Conservation (phyloP, 208 protist species). For the Acanthamoeba sp. region DNA sequence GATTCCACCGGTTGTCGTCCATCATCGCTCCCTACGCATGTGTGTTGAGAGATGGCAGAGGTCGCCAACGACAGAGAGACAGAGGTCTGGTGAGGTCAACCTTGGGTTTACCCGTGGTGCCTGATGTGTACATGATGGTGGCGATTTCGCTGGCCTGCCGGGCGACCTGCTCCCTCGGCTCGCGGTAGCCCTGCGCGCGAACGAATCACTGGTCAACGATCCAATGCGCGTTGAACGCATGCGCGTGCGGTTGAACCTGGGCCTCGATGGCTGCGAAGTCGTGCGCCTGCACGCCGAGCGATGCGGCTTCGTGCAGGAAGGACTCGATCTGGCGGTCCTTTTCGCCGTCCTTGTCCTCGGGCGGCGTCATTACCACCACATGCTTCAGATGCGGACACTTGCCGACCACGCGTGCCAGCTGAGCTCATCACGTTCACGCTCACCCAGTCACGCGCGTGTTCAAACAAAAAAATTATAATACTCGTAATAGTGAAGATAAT, state of each 20-base stretch:
- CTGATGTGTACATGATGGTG: slow-evolving; percentile 79
- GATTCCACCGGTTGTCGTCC: slow-evolving; percentile 10
- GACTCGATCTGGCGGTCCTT: background rate
- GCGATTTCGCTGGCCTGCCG: slow-evolving; percentile 24
- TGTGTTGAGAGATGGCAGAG: background rate
- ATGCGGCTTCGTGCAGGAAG: background rate
- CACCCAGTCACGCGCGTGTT: background rate
- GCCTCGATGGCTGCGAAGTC: background rate
- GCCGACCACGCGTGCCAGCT: background rate
- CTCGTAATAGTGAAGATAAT: too few relatives aligned
- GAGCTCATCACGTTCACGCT: too few relatives aligned
- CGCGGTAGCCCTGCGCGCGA: background rate
- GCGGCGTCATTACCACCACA: background rate
- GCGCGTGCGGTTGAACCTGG: too few relatives aligned
- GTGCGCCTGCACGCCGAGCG: background rate
- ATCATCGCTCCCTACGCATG: slow-evolving; percentile 9
- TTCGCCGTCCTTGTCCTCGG: background rate
- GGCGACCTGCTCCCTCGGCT: background rate
- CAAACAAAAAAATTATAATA: too few relatives aligned
- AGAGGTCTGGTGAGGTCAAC: background rate
- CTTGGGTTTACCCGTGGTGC: slow-evolving; percentile 76
- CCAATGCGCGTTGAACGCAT: background rate
- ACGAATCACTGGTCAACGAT: background rate
- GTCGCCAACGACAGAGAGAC: too few relatives aligned
- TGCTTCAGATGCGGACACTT: background rate